These are phyloP conservation scores for Raphanus sativus DNA, from an alignment of 345 rosid species.

Conservation along the genomic window DNA sequence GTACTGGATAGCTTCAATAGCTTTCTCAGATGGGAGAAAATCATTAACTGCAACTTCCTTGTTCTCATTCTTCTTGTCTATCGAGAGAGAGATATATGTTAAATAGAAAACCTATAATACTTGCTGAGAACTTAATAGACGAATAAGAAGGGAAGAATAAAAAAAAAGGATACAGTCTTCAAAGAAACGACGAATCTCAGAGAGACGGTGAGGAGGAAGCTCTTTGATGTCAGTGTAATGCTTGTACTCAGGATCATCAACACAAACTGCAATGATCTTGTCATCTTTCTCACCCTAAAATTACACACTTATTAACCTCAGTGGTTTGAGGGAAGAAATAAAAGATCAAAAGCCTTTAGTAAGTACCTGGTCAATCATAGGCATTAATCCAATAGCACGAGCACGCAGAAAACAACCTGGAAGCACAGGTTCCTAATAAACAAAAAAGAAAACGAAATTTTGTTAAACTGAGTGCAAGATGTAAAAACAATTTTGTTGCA, in stretches of 20 bases:
- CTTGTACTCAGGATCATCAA: constrained; percentile 93
- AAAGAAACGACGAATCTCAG: constrained; percentile 94
- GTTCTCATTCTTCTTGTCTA: constrained; percentile 98
- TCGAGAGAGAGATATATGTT: constrained; percentile 26
- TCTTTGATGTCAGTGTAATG: constrained; percentile 85
- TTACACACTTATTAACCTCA: neutral
- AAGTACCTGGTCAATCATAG: constrained; percentile 91
- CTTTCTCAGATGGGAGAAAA: constrained; percentile 62
- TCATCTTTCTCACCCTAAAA: constrained; percentile 95
- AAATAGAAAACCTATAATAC: neutral
- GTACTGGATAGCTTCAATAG: constrained; percentile 75
- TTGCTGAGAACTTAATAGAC: neutral
- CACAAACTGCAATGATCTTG: constrained; percentile 96
- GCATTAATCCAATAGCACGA: constrained; percentile 95
- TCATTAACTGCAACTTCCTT: constrained; percentile 97
- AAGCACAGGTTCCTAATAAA: constrained; percentile 79
- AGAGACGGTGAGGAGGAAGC: constrained; percentile 93
- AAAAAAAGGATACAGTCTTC: constrained; percentile 80
- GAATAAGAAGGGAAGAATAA: neutral
- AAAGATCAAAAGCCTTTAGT: neutral
- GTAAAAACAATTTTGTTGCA: neutral
- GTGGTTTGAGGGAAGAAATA: neutral
- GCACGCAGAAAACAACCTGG: constrained; percentile 96
- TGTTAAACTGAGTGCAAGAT: neutral
- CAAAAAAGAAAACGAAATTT: neutral